Base-by-base conservation (phyloP, 2,329 filamentous ascomycete species). In the Fusarium tjaetaba region DNA sequence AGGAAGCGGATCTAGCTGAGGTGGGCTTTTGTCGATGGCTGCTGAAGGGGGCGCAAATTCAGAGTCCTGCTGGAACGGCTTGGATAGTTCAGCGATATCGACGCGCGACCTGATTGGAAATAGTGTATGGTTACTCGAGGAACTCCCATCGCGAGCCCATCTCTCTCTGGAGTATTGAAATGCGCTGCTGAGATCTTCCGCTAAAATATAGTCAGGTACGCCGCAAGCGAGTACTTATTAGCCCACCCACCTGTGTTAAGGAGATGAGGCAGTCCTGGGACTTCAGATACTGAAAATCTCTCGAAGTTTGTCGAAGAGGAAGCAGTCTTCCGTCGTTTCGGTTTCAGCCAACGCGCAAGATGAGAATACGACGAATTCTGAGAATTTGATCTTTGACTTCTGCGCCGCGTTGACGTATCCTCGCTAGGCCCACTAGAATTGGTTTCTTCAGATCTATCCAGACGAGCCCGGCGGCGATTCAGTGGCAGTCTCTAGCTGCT, bases 111-210 rank as follows among this genome's bases (percentile, higher is more conserved):
- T 30, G 16, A 16, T n/a, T 20, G 43, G 32, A 28, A 36, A 24
- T 7, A 34, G 30, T 41, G 51, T 38, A 26, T 30, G 36, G 26
- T 62, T 26, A 24, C 45, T 60, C 5, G 39, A 42, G 30, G 55
- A 61, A 26, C 42, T 62, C 57, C 62, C 76, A 46, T 78, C 78
- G 36, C 73, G 76, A 20, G 71, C 76, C 68, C 72, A 79, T 70
- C 76, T 80, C 13, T 72, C 60, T 63, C 66, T 79, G 63, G 80
- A 76, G 53, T 74, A 74, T 8, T 77, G 75, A 59, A 82, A 79
- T 36, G 78, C 74, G 61, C 77, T 77, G 43, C 77, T 77, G n/a
- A 82, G 28, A 28, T 22, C 39, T 55, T 49, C 45, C 26, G 22
- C 49, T 63, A 28, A 18, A 42, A 49, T 30, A 57, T 28, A 56